Conservation (phyloP, 139 green algal species). For the Tetratostichococcus sp. region DNA sequence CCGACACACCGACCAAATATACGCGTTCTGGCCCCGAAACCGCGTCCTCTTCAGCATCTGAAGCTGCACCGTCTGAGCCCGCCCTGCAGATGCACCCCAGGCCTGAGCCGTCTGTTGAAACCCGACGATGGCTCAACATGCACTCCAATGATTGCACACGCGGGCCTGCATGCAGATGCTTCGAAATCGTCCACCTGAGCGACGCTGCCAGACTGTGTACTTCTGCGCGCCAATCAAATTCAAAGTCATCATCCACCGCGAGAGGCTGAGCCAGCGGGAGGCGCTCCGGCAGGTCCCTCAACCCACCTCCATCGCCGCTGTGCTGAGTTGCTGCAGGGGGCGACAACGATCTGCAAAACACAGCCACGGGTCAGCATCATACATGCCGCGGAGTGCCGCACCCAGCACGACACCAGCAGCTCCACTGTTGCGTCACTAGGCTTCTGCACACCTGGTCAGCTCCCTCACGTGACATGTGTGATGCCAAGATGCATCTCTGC, state of each 20-base stretch:
- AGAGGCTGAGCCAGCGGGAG: neutral
- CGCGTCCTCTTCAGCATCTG: conserved; percentile 14
- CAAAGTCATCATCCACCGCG: neutral
- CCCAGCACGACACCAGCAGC: too few relatives aligned
- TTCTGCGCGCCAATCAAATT: neutral
- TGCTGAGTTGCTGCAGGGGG: neutral
- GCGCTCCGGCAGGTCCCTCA: neutral
- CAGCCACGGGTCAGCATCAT: too few relatives aligned
- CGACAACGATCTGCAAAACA: neutral
- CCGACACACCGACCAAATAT: conserved; percentile 53
- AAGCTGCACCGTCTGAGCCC: neutral
- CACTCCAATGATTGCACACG: too few relatives aligned
- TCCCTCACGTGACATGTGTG: too few relatives aligned
- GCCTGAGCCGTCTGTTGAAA: too few relatives aligned
- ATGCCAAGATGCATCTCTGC: too few relatives aligned
- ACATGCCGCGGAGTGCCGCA: too few relatives aligned
- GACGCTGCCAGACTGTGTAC: neutral
- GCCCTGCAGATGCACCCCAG: neutral
- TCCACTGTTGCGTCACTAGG: too few relatives aligned
- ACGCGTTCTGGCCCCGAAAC: conserved; percentile 40
- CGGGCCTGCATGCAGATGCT: too few relatives aligned
- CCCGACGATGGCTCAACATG: too few relatives aligned
- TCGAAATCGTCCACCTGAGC: neutral
- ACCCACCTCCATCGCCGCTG: neutral
- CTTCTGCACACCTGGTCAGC: too few relatives aligned